A percentile compares a stretch with the other conserved stretches of the same genome.
Conservation (phyloP, 306 rosid genomes). For the Rubus parviflorus region DNA sequence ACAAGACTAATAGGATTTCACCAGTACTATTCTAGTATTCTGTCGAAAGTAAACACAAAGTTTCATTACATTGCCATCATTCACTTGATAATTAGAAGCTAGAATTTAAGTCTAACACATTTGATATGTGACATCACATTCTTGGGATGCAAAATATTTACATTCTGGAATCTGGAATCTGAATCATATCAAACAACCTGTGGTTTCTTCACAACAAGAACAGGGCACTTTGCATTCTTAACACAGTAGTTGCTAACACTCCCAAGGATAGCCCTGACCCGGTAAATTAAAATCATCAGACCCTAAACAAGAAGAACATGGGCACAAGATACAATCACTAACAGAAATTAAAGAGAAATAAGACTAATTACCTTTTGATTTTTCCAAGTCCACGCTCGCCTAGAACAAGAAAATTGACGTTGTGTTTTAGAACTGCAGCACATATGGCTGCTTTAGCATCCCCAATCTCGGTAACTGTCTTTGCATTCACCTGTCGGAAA, state of each 20-base stretch:
- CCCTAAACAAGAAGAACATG: neutral
- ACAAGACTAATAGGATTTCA: neutral
- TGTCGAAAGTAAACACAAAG: neutral
- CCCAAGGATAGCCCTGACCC: constrained; percentile 45
- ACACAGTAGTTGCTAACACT: constrained; percentile 60
- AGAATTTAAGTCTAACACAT: neutral
- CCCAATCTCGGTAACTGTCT: constrained; percentile 40
- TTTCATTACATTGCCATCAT: neutral
- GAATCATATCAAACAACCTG: constrained; percentile 5
- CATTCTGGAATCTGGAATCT: neutral
- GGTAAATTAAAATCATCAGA: constrained; percentile 5
- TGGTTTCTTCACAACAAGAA: constrained; percentile 55
- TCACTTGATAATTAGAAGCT: neutral
- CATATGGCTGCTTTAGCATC: constrained; percentile 44
- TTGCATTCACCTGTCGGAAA: constrained; percentile 35
- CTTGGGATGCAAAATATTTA: neutral
- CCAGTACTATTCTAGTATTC: neutral
- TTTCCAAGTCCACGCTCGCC: constrained; percentile 43
- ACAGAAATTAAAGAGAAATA: neutral
- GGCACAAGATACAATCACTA: neutral
- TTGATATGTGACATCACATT: neutral
- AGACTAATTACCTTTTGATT: constrained; percentile 36
- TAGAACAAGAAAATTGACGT: constrained; percentile 41
- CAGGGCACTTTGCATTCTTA: constrained; percentile 53
- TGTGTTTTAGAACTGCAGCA: constrained; percentile 40